These are phyloP conservation scores for Russula vinacea DNA, from an alignment of 768 basidiomycete species.

Conservation along the genomic window DNA sequence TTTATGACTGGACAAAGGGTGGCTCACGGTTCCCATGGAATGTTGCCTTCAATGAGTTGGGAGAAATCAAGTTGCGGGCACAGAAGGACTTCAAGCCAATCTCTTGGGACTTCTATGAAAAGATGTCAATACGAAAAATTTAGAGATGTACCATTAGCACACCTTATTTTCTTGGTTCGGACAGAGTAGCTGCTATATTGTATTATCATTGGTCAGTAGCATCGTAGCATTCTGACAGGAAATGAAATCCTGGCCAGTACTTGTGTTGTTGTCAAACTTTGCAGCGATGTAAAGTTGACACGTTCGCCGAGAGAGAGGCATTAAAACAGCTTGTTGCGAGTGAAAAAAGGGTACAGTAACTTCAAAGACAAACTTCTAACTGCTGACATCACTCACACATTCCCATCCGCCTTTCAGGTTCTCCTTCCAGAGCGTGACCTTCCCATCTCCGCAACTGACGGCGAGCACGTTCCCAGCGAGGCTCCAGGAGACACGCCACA, in stretches of 20 bases:
- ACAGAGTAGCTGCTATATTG: too few species aligned
- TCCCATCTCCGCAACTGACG: slow-evolving; percentile 96
- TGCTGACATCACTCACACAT: slow-evolving; percentile 92
- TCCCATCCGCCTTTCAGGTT: slow-evolving; percentile 94
- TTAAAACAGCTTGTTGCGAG: slow-evolving; percentile 11
- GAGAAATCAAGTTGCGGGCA: slow-evolving; percentile 51
- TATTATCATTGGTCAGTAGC: neutral
- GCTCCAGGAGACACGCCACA: slow-evolving; percentile 99
- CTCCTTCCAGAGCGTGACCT: slow-evolving; percentile 98
- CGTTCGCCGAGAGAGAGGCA: neutral
- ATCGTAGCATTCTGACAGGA: neutral
- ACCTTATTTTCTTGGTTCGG: neutral
- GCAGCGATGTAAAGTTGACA: neutral
- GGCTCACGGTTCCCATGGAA: slow-evolving; percentile 50
- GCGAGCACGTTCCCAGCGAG: slow-evolving; percentile 94
- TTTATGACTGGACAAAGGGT: slow-evolving; percentile 35
- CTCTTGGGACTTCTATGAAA: slow-evolving; percentile 45
- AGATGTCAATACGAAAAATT: slow-evolving; percentile 33
- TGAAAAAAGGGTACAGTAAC: slow-evolving; percentile 18
- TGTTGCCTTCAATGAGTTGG: slow-evolving; percentile 52
- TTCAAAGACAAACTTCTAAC: slow-evolving; percentile 44
- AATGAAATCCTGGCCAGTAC: neutral
- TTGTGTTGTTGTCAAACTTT: neutral
- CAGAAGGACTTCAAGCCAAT: slow-evolving; percentile 43
- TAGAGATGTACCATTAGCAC: neutral